Conservation (phyloP, 768 basidiomycete genomes). For the Rhizopogon vinicolor region DNA sequence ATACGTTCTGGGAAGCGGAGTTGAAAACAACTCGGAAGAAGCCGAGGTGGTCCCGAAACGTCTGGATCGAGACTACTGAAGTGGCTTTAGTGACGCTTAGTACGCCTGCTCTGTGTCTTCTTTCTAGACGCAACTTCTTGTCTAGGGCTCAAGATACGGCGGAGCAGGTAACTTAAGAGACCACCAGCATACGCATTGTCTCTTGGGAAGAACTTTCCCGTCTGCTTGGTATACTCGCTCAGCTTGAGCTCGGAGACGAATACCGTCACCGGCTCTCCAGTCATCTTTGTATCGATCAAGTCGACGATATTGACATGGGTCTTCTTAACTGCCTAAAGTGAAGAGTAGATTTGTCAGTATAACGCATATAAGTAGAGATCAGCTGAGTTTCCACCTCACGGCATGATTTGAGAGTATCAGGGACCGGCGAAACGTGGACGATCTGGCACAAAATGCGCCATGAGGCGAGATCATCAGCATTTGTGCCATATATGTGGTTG, state of each 20-base stretch:
- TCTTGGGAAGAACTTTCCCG: slow-evolving; percentile 22
- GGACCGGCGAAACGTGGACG: slow-evolving; percentile 13
- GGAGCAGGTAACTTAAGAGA: slow-evolving; percentile 23
- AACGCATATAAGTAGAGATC: not conserved
- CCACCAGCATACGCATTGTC: slow-evolving; percentile 23
- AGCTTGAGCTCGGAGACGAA: slow-evolving; percentile 20
- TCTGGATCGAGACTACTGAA: too few relatives aligned
- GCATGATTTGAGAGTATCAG: slow-evolving; percentile 11
- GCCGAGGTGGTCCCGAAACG: too few relatives aligned
- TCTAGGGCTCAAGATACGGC: slow-evolving; percentile 15
- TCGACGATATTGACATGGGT: slow-evolving; percentile 28
- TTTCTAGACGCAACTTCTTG: not conserved
- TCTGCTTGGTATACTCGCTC: slow-evolving; percentile 16
- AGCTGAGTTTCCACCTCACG: slow-evolving; percentile 7
- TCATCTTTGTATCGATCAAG: slow-evolving; percentile 16
- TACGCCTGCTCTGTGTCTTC: not conserved
- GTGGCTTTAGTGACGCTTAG: not conserved
- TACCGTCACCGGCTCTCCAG: slow-evolving; percentile 8
- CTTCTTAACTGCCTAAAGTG: slow-evolving; percentile 14
- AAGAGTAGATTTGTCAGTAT: not conserved
- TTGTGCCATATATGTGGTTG: slow-evolving; percentile 18
- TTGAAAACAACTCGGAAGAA: too few relatives aligned
- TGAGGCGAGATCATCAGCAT: slow-evolving; percentile 4
- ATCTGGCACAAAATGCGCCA: slow-evolving; percentile 19
- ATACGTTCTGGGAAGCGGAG: too few relatives aligned